Evolutionary conservation across 2,329 filamentous ascomycete species (phyloP).

Genomic region (Colletotrichum sp.): DNA sequence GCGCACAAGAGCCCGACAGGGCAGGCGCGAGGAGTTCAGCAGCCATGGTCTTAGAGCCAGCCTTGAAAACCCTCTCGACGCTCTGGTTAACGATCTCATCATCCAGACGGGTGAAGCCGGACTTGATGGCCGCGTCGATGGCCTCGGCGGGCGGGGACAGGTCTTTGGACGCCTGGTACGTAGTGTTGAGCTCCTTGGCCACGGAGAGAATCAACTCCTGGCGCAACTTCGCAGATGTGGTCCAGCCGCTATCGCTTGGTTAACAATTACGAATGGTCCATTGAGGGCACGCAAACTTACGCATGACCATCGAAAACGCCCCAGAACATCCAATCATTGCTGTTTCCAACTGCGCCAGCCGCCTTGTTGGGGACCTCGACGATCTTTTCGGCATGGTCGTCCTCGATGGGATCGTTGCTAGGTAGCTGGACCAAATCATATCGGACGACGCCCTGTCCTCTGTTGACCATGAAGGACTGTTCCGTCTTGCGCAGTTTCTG

Average conservation of each 20-base stretch:
- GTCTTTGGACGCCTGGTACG: slow-evolving; percentile 76
- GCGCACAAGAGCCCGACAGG: slow-evolving; percentile 93
- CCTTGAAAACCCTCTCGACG: slow-evolving; percentile 88
- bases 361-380: slow-evolving; percentile 79
- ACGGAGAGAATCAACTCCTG: slow-evolving; percentile 93
- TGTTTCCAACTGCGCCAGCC: slow-evolving; percentile 47
- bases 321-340: slow-evolving; percentile 99
- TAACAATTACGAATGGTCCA: neutral
- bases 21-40: slow-evolving; percentile 92
- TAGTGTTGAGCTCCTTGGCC: slow-evolving; percentile 88
- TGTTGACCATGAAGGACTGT: slow-evolving; percentile 87
- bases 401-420: slow-evolving; percentile 97
- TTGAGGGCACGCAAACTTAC: slow-evolving; percentile 51
- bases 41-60: slow-evolving; percentile 86
- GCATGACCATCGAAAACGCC: slow-evolving; percentile 97
- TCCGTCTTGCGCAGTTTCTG: slow-evolving; percentile 88
- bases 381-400: slow-evolving; percentile 98
- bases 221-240: slow-evolving; percentile 93
- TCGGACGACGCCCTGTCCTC: slow-evolving; percentile 88
- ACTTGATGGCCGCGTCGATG: slow-evolving; percentile 91
- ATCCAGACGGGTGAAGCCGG: slow-evolving; percentile 86
- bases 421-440: slow-evolving; percentile 95
- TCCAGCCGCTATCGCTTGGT: slow-evolving; percentile 77
- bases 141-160: slow-evolving; percentile 76
- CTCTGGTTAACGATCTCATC: slow-evolving; percentile 94